Evolutionary conservation across 2,329 filamentous ascomycete genomes (phyloP), one percentile per base, ranked within the genome.

Genomic region (Colletotrichum higginsianum): DNA sequence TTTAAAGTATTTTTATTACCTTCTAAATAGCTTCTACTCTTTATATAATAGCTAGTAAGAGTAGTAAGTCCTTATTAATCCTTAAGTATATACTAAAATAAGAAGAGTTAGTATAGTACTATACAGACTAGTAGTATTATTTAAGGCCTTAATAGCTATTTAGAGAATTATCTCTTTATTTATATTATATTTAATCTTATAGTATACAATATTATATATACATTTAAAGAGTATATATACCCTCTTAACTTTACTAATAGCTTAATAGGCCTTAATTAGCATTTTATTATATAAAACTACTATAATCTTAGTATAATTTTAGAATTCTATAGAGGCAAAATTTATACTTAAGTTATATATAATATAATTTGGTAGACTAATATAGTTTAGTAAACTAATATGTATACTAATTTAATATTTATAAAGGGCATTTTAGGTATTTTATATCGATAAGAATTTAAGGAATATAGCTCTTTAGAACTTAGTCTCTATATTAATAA

Each of bases 231-330:
- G 26, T 30, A 3, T 30, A 30, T 30, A 30, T 8, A 9, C 6
- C 1, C 8, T 30, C 7, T 30, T 44, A 44, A 44, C 5, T 9
- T 44, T 44, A 16, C 30, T 30, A 30, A 30, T 3, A 8, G 30
- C 30, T 7, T 30, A 30, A 30, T 7, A 7, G 1, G 1, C 30
- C 0, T 30, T 9, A 1, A 30, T 1, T 30, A 30, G 7, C 1
- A 30, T 9, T 30, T 30, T 30, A 30, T 30, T 30, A 13, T 44
- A 16, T 6, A 44, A 6, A 13, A 30, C 9, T 7, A 1, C 30
- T 30, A 30, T 9, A 7, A 30, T 30, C 1, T 30, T 9, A 30
- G 5, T 2, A 8, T 30, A 30, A 26, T 1, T 57, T 16, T n/a
- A 7, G n/a, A 55, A 55, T 18, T 38, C 16, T 55, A 2, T 12